Conservation (phyloP, 2,329 filamentous ascomycete species). For the Coniochaeta prunicola region DNA sequence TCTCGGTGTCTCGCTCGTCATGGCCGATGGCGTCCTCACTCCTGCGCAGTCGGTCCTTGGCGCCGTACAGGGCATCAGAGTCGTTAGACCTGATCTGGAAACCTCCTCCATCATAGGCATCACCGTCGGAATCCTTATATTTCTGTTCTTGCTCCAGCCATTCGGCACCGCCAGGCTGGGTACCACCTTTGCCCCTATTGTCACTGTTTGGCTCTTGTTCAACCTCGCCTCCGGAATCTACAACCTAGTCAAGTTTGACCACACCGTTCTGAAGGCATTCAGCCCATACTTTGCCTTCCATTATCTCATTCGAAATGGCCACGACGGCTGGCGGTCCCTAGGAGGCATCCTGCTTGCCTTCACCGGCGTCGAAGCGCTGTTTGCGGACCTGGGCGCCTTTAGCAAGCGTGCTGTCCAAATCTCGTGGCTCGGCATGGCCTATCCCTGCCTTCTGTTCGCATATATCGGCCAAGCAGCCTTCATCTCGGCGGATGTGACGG, state of each 20-base stretch:
- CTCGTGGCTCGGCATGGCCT: constrained; percentile 62
- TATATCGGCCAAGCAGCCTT: constrained; percentile 71
- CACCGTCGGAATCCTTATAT: constrained; percentile 55
- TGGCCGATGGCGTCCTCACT: constrained; percentile 59
- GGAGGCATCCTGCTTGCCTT: constrained; percentile 68
- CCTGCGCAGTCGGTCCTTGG: constrained; percentile 65
- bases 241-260: constrained; percentile 44
- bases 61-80: constrained; percentile 56
- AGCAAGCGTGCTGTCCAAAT: constrained; percentile 62
- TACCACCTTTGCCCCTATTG: constrained; percentile 55
- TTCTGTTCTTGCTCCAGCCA: constrained; percentile 58
- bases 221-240: constrained; percentile 59
- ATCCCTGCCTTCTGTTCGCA: constrained; percentile 57
- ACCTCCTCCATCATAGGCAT: constrained; percentile 54
- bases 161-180: constrained; percentile 58
- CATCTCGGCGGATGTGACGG: constrained; percentile 42
- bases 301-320: constrained; percentile 52
- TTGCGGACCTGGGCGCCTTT: constrained; percentile 73
- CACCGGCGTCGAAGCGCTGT: constrained; percentile 72
- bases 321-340: constrained; percentile 55
- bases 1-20: constrained; percentile 60
- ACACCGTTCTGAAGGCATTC: constrained; percentile 49
- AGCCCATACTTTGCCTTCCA: constrained; percentile 51
- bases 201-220: constrained; percentile 60
- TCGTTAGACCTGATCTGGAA: constrained; percentile 50